Evolutionary conservation across 2,329 filamentous ascomycete species (phyloP).

Genomic region (Aspergillus luchuensis): DNA sequence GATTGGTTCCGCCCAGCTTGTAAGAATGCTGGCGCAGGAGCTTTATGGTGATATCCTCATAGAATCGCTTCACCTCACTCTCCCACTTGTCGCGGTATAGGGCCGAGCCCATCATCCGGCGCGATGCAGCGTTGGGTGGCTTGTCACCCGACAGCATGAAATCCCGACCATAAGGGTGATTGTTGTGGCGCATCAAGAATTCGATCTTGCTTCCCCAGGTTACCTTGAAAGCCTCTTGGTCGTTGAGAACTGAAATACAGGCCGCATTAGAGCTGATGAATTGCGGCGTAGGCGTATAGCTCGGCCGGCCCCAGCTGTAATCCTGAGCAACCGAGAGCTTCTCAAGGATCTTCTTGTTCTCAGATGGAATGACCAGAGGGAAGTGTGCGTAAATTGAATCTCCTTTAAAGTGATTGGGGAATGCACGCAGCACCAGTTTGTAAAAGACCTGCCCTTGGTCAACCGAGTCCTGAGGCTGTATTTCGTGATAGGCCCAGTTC

Average conservation of each 20-base stretch:
- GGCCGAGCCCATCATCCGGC: conserved; percentile 46
- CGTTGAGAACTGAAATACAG: conserved; percentile 45
- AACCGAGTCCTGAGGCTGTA: conserved; percentile 46
- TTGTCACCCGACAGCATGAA: conserved; percentile 54
- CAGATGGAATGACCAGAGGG: conserved; percentile 51
- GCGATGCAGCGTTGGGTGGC: conserved; percentile 44
- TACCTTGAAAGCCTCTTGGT: conserved; percentile 50
- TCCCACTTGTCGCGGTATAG: conserved; percentile 52
- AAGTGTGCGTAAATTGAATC: conserved; percentile 55
- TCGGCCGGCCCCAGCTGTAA: conserved; percentile 44
- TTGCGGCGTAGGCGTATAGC: conserved; percentile 34
- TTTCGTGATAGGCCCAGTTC: conserved; percentile 50
- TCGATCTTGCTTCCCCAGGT: conserved; percentile 51
- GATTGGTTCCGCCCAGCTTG: conserved; percentile 47
- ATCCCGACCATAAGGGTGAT: conserved; percentile 44
- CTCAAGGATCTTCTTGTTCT: conserved; percentile 49
- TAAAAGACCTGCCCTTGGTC: conserved; percentile 55
- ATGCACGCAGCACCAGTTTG: conserved; percentile 54
- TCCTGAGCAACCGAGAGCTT: conserved; percentile 44
- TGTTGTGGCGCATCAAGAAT: conserved; percentile 44
- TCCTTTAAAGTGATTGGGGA: conserved; percentile 52
- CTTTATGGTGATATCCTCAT: conserved; percentile 50
- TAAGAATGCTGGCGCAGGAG: conserved; percentile 50
- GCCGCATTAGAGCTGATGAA: conserved; percentile 51
- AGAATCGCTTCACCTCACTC: conserved; percentile 50